Base-by-base conservation (phyloP, 2,329 filamentous ascomycete species). In the Neonectria ditissima region DNA sequence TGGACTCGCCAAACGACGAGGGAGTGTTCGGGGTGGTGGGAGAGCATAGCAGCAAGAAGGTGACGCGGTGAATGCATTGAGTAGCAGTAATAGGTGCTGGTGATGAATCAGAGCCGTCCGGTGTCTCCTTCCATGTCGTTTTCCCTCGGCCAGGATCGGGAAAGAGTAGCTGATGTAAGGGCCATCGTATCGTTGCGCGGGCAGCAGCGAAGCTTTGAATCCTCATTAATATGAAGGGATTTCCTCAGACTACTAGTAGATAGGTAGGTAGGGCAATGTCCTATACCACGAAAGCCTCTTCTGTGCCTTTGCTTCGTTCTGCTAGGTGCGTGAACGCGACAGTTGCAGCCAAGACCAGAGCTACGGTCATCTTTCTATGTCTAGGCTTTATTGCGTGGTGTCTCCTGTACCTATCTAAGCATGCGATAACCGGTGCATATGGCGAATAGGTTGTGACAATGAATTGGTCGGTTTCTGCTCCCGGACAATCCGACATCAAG, bases 121-220 rank as follows among this genome's bases (percentile, higher is more conserved):
- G 47, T 50, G 4, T 32, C 47, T 50, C 47, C 28, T 50, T 50
- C 47, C 47, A 14, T 32, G n/a, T 20, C 13, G n/a, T 50, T 13
- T 30, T 9, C 22, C n/a, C n/a, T 20, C 5, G 20, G 8, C 26
- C 7, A 32, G 18, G 28, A 26, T 26, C 8, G n/a, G 26, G 28
- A 30, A 28, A 16, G 14, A 13, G 9, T 7, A 28, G 2, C n/a
- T 20, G 26, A 6, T 10, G n/a, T 2, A 18, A 32, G 14, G 28
- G 1, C 4, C n/a, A 34, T 1, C n/a, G 8, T n/a, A 50, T 14
- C 28, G 14, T 16, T 16, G 22, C 39, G n/a, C 13, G 26, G 8
- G n/a, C 13, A 47, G 8, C n/a, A 41, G n/a, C 20, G 37, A 18
- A 11, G 37, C 37, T 10, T 18, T 13, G 13, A 10, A 9, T 41